Evolutionary conservation across 345 rosid species (phyloP), one percentile per base, ranked within the genome.

Genomic region (Gossypium bickii): DNA sequence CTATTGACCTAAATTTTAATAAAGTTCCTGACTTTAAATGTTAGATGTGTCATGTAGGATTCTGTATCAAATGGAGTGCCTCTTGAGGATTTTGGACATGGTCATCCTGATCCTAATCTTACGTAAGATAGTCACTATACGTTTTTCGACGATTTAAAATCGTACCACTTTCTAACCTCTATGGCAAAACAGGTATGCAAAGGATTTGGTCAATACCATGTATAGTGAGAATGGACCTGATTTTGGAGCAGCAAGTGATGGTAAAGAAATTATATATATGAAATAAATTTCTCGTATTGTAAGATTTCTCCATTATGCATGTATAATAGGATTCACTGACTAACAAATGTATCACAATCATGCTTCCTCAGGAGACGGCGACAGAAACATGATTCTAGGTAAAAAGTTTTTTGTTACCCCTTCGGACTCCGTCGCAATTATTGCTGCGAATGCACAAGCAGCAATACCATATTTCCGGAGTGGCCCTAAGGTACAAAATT

Each of bases 51-150:
- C 67, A 25, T 85, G 79, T 73, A 93, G 99, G 97, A 89, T 79
- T 92, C 97, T 63, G 89, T 94, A 79, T 75, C 68, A 65, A 93
- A 91, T 72, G 98, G 98, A 78, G 91, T 88, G 68, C 97, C 98
- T 71, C 80, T 87, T 41, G 97, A 90, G 85, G 99, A 93, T 86
- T 95, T 93, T 86, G 97, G 96, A 51, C 98, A 87, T 81, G 97
- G 99, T 72, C 98, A 93, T 87, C 99, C 99, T 15, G 97, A 93
- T 82, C 99, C 97, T 73, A 95, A 95, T 82, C 96, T 95, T 69
- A 89, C 93, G 92, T 92, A 85, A 87, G 96, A 75, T 83, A 48
- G 53, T 68, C 29, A 45, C n/a, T 12, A 20, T 12, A 34, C 1
- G 11, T 17, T 63, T 9, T 56, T 15, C 69, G 7, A 71, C 52